Evolutionary conservation across 2,329 filamentous ascomycete genomes (phyloP), one percentile per base, ranked within the genome.

Genomic region (Xylaria polymorpha): DNA sequence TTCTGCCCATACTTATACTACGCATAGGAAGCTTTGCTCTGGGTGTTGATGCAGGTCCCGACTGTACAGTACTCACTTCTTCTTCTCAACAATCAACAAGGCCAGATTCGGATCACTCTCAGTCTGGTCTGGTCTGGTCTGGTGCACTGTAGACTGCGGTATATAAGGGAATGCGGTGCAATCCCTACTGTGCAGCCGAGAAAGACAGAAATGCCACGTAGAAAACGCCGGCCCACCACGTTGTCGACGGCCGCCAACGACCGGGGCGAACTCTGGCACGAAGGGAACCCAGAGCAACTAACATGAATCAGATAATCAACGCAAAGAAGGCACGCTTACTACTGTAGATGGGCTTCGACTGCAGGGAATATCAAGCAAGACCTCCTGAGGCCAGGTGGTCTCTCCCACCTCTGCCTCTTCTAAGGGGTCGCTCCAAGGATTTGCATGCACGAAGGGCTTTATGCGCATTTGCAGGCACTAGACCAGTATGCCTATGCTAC

Each of bases 371-470:
- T 25, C 53, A 59, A 29, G 22, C n/a, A 48, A n/a, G 25, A 22
- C 9, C 39, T 32, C 39, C 56, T 41, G 56, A 46, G 22, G 8
- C 25, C 56, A 59, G 46, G 56, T 59, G 37, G 22, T 46, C 15
- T 44, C 25, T 59, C 41, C 25, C 8, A 39, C 22, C 39, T 18
- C 43, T 12, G 1, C 5, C 2, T 18, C 25, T 53, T 12, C 35
- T 32, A n/a, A 53, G 32, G 35, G 39, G 51, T 41, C 37, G 35
- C 62, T 62, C 58, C 66, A 57, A 55, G 62, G 51, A 58, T 68
- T 51, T 25, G 50, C 51, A 39, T 58, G 57, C 61, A 61, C 61
- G 50, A 68, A 61, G 61, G 50, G 66, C 57, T 61, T 60, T 61
- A 51, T 61, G 61, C 66, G 57, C 66, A 64, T 64, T 61, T 64